A percentile compares a stretch with the other conserved stretches of the same genome.
Conservation (phyloP, 345 rosid species). For the Eucalyptus dawsonii region DNA sequence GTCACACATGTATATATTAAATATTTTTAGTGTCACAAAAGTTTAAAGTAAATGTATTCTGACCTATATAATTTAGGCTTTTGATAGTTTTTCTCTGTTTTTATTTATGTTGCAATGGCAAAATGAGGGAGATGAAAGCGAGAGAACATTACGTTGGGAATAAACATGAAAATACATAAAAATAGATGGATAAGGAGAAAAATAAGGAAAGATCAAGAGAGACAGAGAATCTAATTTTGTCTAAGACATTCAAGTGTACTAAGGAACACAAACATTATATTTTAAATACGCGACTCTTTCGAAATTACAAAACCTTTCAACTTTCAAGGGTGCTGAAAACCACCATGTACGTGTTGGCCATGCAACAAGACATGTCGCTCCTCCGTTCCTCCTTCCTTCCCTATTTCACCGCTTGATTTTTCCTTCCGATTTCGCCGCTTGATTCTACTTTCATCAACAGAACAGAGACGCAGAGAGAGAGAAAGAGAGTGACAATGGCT, state of each 20-base stretch:
- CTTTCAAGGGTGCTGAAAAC: neutral
- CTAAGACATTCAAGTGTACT: neutral
- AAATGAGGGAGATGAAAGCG: neutral
- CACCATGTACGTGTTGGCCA: neutral
- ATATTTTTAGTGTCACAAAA: neutral
- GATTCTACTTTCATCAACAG: neutral
- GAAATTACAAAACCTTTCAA: neutral
- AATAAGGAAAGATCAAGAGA: neutral
- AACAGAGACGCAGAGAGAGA: neutral
- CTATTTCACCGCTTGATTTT: neutral
- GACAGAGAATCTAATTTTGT: neutral
- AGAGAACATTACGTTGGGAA: neutral
- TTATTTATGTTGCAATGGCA: neutral
- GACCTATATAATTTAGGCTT: neutral
- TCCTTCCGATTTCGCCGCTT: neutral
- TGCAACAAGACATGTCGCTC: neutral
- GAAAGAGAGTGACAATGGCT: conserved; percentile 7
- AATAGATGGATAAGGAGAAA: neutral
- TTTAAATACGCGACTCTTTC: neutral
- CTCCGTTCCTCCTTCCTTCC: neutral
- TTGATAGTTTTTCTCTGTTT: neutral
- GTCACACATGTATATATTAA: neutral
- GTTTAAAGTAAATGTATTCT: neutral
- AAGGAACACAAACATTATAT: too few species aligned
- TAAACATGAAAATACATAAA: neutral